These are phyloP conservation scores for Cercophora sp. DNA, from an alignment of 495 filamentous ascomycete species.

Conservation along the genomic window DNA sequence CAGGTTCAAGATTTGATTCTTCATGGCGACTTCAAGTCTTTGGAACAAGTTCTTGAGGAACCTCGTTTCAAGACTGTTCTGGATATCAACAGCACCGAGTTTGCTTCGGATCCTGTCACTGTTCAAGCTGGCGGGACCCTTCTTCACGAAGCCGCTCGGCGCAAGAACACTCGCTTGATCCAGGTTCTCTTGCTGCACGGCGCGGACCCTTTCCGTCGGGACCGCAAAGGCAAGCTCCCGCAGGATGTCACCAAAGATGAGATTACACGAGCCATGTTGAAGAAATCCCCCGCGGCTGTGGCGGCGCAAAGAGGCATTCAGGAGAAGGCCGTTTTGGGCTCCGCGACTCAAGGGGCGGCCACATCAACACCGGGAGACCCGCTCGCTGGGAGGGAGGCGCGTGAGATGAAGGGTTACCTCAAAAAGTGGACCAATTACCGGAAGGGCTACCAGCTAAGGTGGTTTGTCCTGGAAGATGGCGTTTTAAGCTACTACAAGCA, in stretches of 20 bases:
- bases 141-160: conserved; percentile 87
- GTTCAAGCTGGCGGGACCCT: conserved; percentile 78
- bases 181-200: conserved; percentile 89
- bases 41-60: conserved; percentile 79
- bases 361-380: conserved; percentile 57
- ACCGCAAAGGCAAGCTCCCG: conserved; percentile 90
- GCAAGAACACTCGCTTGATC: conserved; percentile 77
- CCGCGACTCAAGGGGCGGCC: conserved; percentile 54
- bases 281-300: conserved; percentile 89
- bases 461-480: conserved; percentile 97
- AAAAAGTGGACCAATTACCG: conserved; percentile 99
- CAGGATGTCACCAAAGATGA: conserved; percentile 98
- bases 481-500: conserved; percentile 99
- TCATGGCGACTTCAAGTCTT: conserved; percentile 64
- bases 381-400: conserved; percentile 74
- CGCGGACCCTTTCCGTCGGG: conserved; percentile 93
- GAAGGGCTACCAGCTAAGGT: conserved; percentile 89
- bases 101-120: conserved; percentile 75
- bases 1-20: conserved; percentile 74
- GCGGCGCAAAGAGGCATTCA: conserved; percentile 94
- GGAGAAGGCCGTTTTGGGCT: conserved; percentile 89
- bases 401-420: conserved; percentile 97
- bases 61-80: conserved; percentile 76
- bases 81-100: conserved; percentile 85
- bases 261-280: conserved; percentile 75